Evolutionary conservation across 1,139 yeast species (phyloP), one percentile per base, ranked within the genome.

Genomic region (Saccharomyces pastorianus): DNA sequence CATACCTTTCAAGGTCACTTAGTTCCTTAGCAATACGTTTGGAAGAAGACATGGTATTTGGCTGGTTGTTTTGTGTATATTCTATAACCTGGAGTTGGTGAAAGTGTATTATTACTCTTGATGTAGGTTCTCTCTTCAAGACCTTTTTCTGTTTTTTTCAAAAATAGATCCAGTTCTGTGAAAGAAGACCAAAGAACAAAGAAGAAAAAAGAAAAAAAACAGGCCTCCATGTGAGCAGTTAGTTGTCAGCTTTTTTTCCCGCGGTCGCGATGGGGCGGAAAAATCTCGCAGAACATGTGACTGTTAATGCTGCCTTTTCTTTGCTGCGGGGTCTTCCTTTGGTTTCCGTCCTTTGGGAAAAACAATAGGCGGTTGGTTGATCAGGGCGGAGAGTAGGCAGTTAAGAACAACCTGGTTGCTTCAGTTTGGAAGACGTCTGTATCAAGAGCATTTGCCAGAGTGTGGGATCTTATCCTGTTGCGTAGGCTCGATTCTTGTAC

Each of bases 21-120:
- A 91, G 82, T 77, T 91, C 98, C 77, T 91, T 91, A 77, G 88
- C 88, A 70, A 91, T 90, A 82, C 98, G 91, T 77, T 91, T 91
- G 69, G 83, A 81, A 67, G 84, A 81, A 67, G 96, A 90, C 96
- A 88, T 88, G 54, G 57, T 32, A 20, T 47, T 34, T 20, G 6
- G 4, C 5, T 38, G 25, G 5, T 38, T 38, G 13, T 17, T 17
- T 38, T 38, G 44, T 38, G 44, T 38, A 8, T 38, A 38, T 38
- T 34, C 44, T 38, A 38, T 38, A 17, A 7, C 17, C 8, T 17
- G 9, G 25, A 20, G 17, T 17, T 17, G 9, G 25, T 38, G 17
- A 20, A 20, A 20, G 23, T 3, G 23, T 20, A 20, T 20, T 20
- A 13, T 20, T 20, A 20, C 23, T 20, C 3, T 20, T 20, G 23